Base-by-base conservation (phyloP, 768 basidiomycete genomes). In the Gelatoporia subvermispora region DNA sequence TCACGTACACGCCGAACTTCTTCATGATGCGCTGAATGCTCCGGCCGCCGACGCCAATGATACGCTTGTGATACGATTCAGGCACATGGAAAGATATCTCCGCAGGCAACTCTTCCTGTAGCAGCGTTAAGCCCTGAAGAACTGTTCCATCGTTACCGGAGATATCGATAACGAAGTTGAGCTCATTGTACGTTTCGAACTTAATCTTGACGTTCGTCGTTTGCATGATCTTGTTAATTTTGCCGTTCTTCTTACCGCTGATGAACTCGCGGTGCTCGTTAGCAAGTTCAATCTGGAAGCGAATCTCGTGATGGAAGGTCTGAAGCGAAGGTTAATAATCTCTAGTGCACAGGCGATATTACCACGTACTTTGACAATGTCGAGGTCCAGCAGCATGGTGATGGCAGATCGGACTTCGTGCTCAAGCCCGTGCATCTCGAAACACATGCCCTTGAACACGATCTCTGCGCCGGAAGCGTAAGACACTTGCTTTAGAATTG, bases 11-110 rank as follows among this genome's bases (percentile, higher is more conserved):
- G n/a, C 95, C 95, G 56, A 88, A 96, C 65, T 95, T 93, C 74
- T 97, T 97, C 95, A 99, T 99, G 69, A 99, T 98, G 50, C 93
- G 82, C 67, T 98, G 95, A 51, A 99, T 97, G 68, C 93, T 98
- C 61, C 93, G 85, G 23, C 95, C 95, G 28, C 93, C 94, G 31
- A 97, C 94, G 51, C 95, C 95, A 56, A 99, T 99, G 65, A 99
- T 99, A 52, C 96, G 88, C 67, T 97, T 98, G 73, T 98, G 95
- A 65, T 97, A 98, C 40, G 84, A 83, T 68, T 99, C 95, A 25
- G 95, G 95, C 11, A 99, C 93, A 67, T 97, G 93, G 79, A 99
- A 99, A 21, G 93, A 95, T 23, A 96, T 90, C 66, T 99, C 95
- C 20, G 95, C 93, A 2, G 95, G 95, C n/a, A 99, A 73, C 66